Conservation (phyloP, 805 yeast genomes). For the Teunomyces barrocoloradensis region DNA sequence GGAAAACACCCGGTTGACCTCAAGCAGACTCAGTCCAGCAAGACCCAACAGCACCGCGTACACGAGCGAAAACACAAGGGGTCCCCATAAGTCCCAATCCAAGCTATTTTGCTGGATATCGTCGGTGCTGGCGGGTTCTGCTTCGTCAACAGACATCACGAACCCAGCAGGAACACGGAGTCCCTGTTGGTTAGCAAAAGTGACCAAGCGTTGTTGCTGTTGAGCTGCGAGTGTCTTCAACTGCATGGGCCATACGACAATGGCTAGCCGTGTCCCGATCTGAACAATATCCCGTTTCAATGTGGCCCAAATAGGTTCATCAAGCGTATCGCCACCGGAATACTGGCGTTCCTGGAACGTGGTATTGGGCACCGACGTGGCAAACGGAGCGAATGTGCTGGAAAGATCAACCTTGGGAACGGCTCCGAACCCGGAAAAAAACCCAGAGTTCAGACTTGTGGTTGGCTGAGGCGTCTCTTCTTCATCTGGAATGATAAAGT, state of each 20-base stretch:
- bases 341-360: conserved; percentile 48
- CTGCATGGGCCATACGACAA: conserved; percentile 46
- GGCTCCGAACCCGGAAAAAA: conserved; percentile 10
- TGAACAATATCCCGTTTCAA: conserved; percentile 39
- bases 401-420: conserved; percentile 37
- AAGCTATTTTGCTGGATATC: conserved; percentile 19
- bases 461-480: conserved; percentile 10
- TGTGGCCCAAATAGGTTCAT: conserved; percentile 64
- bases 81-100: conserved; percentile 74
- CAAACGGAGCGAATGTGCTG: conserved; percentile 33
- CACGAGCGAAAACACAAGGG: conserved; percentile 57
- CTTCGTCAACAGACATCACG: conserved; percentile 23
- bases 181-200: conserved; percentile 36
- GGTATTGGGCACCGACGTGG: conserved; percentile 16
- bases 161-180: conserved; percentile 35
- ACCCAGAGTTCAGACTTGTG: neutral
- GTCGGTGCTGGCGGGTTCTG: conserved; percentile 8
- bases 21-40: conserved; percentile 11
- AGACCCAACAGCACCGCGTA: conserved; percentile 53
- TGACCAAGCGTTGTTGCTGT: conserved; percentile 34
- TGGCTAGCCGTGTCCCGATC: conserved; percentile 34
- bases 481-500: conserved; percentile 40
- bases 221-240: conserved; percentile 32
- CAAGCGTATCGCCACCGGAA: conserved; percentile 69
- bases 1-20: conserved; percentile 55